Evolutionary conservation across 257 asterid species (phyloP).

Genomic region (Penstemon newberryi): DNA sequence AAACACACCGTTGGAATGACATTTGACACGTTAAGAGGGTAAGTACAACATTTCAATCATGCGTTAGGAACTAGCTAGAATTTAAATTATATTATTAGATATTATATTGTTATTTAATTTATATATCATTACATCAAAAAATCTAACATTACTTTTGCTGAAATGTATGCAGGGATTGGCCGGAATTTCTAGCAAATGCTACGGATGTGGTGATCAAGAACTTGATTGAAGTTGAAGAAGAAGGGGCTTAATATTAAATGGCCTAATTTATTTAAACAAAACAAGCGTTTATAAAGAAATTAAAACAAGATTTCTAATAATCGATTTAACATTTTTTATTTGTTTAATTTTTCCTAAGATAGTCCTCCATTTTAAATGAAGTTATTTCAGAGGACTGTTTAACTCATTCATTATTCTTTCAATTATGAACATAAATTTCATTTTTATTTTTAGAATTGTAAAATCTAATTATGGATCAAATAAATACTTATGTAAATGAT

Average conservation of each 20-base stretch:
- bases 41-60: background rate
- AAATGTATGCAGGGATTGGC: conserved; percentile 63
- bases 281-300: background rate
- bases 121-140: too few species aligned
- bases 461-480: too few species aligned
- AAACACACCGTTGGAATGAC: conserved; percentile 75
- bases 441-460: background rate
- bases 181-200: conserved; percentile 62
- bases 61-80: too few species aligned
- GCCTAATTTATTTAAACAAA: background rate
- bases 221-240: conserved; percentile 70
- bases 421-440: background rate
- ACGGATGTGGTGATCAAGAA: conserved; percentile 71
- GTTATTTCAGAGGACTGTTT: conserved; percentile 24
- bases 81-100: background rate
- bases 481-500: too few species aligned
- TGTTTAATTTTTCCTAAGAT: background rate
- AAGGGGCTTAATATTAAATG: conserved; percentile 14
- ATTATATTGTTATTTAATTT: background rate
- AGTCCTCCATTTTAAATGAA: conserved; percentile 27
- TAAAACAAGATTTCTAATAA: background rate
- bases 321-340: conserved; percentile 21
- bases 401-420: conserved; percentile 25
- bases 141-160: background rate
- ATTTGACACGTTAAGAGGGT: conserved; percentile 71